Conservation (phyloP, 768 basidiomycete genomes). For the Auricularia auricula-judae region DNA sequence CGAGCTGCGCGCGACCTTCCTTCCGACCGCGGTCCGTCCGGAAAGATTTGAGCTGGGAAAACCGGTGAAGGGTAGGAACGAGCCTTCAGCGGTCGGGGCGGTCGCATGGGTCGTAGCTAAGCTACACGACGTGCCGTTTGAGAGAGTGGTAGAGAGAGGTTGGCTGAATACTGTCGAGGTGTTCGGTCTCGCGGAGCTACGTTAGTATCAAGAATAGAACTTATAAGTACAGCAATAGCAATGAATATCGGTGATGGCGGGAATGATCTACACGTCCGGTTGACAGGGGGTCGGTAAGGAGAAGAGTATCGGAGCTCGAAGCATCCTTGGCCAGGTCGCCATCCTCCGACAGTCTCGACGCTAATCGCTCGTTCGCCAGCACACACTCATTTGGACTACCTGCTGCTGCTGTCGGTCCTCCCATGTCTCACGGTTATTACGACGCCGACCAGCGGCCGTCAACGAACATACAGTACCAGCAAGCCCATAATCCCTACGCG, state of each 20-base stretch:
- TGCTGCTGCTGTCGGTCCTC: too few species aligned
- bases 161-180: conserved; percentile 55
- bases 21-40: conserved; percentile 39
- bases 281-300: too few species aligned
- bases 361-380: too few species aligned
- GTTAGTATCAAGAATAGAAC: not conserved
- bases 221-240: too few species aligned
- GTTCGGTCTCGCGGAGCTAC: conserved; percentile 38
- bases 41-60: conserved; percentile 49
- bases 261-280: not conserved
- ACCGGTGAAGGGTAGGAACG: conserved; percentile 68
- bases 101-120: conserved; percentile 62
- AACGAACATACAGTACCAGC: conserved; percentile 7
- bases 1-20: conserved; percentile 35
- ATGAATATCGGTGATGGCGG: too few species aligned
- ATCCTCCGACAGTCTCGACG: not conserved
- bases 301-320: too few species aligned
- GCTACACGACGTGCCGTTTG: conserved; percentile 35
- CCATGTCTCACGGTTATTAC: not conserved
- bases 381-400: too few species aligned
- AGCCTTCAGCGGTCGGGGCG: conserved; percentile 52
- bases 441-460: conserved; percentile 11
- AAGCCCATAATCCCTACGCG: conserved; percentile 11
- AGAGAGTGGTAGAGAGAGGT: conserved; percentile 42
- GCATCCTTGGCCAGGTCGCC: not conserved